These are phyloP conservation scores for Fusarium verticillioides DNA, from an alignment of 2,329 filamentous ascomycete genomes.

Conservation along the genomic window DNA sequence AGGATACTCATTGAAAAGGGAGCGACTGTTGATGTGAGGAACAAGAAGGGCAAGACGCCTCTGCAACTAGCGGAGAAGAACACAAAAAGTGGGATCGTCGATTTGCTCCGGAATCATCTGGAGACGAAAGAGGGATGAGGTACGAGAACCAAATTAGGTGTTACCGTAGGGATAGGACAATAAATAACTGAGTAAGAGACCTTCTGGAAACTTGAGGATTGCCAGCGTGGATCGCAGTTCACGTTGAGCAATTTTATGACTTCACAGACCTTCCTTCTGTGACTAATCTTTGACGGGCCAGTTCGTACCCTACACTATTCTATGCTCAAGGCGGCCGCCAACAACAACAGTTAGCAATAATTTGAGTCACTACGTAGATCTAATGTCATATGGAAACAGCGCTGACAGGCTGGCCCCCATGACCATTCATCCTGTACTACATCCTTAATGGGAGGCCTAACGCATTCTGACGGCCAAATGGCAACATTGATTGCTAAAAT, in stretches of 20 bases:
- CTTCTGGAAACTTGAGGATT: neutral
- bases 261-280: neutral
- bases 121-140: too few species aligned
- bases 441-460: neutral
- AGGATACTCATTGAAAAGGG: neutral
- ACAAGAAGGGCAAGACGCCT: neutral
- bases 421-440: neutral
- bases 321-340: neutral
- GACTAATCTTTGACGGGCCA: neutral
- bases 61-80: neutral
- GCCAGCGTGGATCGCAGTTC: too few species aligned
- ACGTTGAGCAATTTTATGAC: neutral
- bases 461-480: too few species aligned
- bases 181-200: too few species aligned
- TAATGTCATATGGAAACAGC: too few species aligned
- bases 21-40: neutral
- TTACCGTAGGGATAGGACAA: too few species aligned
- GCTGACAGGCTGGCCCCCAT: neutral
- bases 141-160: neutral
- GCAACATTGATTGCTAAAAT: neutral
- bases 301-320: fast-evolving
- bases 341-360: too few species aligned
- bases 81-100: neutral
- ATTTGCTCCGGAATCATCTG: neutral
- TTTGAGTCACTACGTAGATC: too few species aligned